Evolutionary conservation across 345 rosid species (phyloP).

Genomic region (Clausena lansium): DNA sequence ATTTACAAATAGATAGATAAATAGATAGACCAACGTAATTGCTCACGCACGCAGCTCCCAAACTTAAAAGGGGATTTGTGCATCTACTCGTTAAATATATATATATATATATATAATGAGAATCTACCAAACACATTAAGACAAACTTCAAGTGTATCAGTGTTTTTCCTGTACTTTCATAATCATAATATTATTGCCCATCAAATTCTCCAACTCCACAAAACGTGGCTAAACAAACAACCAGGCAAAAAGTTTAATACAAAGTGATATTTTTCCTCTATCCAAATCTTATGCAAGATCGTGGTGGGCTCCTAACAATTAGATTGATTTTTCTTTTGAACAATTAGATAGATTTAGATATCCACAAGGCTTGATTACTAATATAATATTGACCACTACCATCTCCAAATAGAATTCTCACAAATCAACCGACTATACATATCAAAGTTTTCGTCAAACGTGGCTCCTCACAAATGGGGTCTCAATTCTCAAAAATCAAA

Average conservation of each 20-base stretch:
- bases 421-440: neutral
- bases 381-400: neutral
- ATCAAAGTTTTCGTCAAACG: neutral
- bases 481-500: neutral
- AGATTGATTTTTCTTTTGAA: no score
- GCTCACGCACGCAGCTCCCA: no score
- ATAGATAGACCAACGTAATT: no score
- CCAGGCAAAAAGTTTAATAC: neutral
- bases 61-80: no score
- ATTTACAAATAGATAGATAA: no score
- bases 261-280: neutral
- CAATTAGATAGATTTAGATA: no score
- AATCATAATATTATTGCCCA: neutral
- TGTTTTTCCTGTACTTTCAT: neutral
- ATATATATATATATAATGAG: no score
- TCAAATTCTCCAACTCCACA: neutral
- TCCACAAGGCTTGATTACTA: neutral
- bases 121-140: no score
- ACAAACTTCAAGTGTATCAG: no score
- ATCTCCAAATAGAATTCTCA: neutral
- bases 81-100: no score
- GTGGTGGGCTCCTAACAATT: neutral
- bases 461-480: neutral
- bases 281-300: constrained; percentile 2
- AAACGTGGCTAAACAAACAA: neutral